phyloP scores from a whole-genome alignment of 768 basidiomycete species.

The Auriculariales sp. region DNA sequence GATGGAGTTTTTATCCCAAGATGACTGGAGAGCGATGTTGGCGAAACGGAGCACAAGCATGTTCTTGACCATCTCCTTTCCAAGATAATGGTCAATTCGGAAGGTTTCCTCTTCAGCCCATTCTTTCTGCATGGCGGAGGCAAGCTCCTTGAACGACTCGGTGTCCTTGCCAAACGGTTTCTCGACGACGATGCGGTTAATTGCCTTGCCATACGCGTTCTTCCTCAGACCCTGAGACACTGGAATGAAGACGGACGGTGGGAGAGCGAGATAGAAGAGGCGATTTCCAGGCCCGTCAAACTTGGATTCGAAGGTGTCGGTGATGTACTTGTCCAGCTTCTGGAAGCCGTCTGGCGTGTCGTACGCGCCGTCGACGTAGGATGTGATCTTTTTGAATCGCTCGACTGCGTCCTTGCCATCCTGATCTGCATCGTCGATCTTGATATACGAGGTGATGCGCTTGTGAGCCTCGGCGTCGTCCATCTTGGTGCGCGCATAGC shows the following conservation, averaged over 20 bases:
- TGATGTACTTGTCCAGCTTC: constrained; percentile 58
- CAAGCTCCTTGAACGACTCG: constrained; percentile 65
- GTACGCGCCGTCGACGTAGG: constrained; percentile 81
- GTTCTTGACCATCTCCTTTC: constrained; percentile 99
- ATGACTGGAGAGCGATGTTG: constrained; percentile 75
- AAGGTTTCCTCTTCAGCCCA: constrained; percentile 98
- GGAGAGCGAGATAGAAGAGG: constrained; percentile 93
- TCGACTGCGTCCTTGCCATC: constrained; percentile 48
- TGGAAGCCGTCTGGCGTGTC: constrained; percentile 72
- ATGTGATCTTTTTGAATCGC: constrained; percentile 67
- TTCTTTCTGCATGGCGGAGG: constrained; percentile 63
- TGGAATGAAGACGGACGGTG: constrained; percentile 89
- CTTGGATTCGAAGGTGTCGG: constrained; percentile 51
- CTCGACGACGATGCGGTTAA: constrained; percentile 91
- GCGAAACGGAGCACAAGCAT: constrained; percentile 90
- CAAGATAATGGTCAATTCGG: constrained; percentile 98
- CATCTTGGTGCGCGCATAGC: constrained; percentile 97
- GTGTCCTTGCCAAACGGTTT: constrained; percentile 98
- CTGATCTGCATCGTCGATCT: constrained; percentile 50
- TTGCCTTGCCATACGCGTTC: constrained; percentile 62
- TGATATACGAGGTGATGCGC: constrained; percentile 75
- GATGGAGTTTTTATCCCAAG: constrained; percentile 94
- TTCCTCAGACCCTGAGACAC: constrained; percentile 75
- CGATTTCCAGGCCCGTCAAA: constrained; percentile 60
- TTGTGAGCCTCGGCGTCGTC: constrained; percentile 69